Evolutionary conservation across 257 asterid genomes (phyloP).

Genomic region (Capsicum pubescens): DNA sequence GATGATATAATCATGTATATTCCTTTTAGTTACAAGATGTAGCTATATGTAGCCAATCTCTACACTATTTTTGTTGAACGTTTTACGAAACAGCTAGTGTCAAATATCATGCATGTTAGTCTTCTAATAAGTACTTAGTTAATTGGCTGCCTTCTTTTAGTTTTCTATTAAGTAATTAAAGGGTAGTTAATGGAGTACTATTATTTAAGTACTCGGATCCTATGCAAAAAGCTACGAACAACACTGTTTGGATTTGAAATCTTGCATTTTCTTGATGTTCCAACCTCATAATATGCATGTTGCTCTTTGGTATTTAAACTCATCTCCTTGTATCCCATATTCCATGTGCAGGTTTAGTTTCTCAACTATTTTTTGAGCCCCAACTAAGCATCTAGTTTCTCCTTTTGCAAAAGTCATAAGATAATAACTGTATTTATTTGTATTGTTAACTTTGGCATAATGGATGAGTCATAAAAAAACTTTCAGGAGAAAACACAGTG

Average conservation of each 20-base stretch:
- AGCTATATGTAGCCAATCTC: neutral
- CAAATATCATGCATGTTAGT: neutral
- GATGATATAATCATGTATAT: neutral
- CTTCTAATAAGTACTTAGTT: no score
- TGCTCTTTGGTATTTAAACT: constrained; percentile 11
- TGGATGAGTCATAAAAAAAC: neutral
- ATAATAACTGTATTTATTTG: neutral
- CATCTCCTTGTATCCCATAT: neutral
- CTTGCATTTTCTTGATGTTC: neutral
- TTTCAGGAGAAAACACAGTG: constrained; percentile 75
- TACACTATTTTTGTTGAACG: neutral
- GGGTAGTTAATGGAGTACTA: neutral
- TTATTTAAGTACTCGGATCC: neutral
- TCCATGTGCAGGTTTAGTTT: constrained; percentile 80
- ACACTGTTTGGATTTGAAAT: neutral
- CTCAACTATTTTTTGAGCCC: constrained; percentile 79
- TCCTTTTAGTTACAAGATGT: neutral
- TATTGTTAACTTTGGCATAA: constrained; percentile 12
- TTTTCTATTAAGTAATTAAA: neutral
- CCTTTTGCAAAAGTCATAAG: no score
- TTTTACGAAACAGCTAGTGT: neutral
- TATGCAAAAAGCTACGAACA: neutral
- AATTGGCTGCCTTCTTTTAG: neutral
- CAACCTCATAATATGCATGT: neutral
- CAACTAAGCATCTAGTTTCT: constrained; percentile 56